phyloP scores from a whole-genome alignment of 164 flowering plant genomes.

The Piper betle region DNA sequence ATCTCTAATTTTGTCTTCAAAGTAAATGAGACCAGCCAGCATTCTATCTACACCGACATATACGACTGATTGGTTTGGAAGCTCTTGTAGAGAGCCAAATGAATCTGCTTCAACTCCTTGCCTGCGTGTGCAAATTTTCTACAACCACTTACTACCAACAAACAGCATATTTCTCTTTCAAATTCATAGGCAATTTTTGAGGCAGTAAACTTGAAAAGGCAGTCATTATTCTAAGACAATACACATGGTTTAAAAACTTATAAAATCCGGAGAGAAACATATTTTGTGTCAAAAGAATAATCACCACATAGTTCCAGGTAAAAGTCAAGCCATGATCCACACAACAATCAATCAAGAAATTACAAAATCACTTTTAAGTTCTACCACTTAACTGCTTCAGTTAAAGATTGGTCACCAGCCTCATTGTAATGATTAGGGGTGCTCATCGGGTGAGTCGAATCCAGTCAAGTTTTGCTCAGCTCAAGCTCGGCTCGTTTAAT shows the following conservation, averaged over 20 bases:
- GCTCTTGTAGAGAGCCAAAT: conserved; percentile 39
- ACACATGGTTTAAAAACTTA: not conserved
- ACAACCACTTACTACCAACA: no score
- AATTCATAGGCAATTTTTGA: no score
- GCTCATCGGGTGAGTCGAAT: no score
- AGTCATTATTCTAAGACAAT: not conserved
- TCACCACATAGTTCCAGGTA: not conserved
- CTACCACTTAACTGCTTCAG: no score
- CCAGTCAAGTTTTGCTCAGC: no score
- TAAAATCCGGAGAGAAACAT: not conserved
- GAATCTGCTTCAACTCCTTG: conserved; percentile 53
- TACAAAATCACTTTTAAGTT: no score
- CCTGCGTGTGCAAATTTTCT: conserved; percentile 25
- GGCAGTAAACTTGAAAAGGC: not conserved
- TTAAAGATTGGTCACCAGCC: no score
- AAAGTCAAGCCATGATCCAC: no score
- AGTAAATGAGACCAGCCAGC: conserved; percentile 76
- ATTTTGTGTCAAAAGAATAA: not conserved
- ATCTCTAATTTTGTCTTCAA: conserved; percentile 89
- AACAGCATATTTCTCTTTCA: no score
- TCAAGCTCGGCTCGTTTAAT: no score
- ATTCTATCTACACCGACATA: conserved; percentile 72
- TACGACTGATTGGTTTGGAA: conserved; percentile 62
- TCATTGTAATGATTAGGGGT: no score
- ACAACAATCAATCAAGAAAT: no score